phyloP scores from a whole-genome alignment of 2,329 filamentous ascomycete species.

The Ophiostoma ulmi region DNA sequence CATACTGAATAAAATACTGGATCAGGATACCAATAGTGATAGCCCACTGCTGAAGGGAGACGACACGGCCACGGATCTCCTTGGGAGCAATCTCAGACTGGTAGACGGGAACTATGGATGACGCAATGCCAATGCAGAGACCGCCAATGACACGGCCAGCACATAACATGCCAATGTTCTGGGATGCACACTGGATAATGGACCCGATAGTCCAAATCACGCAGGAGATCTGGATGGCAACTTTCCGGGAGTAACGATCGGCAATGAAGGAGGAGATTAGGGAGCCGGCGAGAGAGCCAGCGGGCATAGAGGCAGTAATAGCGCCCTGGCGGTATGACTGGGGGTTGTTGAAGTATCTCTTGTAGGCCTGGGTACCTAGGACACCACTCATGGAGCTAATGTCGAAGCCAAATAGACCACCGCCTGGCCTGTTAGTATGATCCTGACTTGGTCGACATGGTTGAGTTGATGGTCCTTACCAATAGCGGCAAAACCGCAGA shows the following conservation, averaged over 20 bases:
- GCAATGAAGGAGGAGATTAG: conserved; percentile 48
- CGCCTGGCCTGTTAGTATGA: conserved; percentile 43
- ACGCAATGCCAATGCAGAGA: conserved; percentile 68
- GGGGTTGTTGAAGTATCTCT: conserved; percentile 64
- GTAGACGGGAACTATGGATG: conserved; percentile 64
- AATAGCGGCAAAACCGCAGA: conserved; percentile 58
- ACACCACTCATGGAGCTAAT: conserved; percentile 69
- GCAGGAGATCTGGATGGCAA: conserved; percentile 46
- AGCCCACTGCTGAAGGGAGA: conserved; percentile 64
- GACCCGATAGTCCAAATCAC: conserved; percentile 49
- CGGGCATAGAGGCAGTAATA: conserved; percentile 70
- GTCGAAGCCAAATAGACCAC: conserved; percentile 72
- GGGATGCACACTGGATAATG: conserved; percentile 55
- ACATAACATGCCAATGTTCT: conserved; percentile 66
- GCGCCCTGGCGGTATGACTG: conserved; percentile 57
- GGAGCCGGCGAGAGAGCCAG: conserved; percentile 61
- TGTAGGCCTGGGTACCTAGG: conserved; percentile 63
- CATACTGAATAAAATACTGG: conserved; percentile 63
- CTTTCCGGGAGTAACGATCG: conserved; percentile 47
- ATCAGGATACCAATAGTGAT: conserved; percentile 44
- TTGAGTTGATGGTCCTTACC: conserved; percentile 37
- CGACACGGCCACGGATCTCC: conserved; percentile 54
- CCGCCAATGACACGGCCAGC: conserved; percentile 67
- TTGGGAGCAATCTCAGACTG: conserved; percentile 60
- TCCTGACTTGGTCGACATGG: too few relatives aligned